Evolutionary conservation across 2,329 filamentous ascomycete species (phyloP).

Genomic region (Ophiostoma sp.): DNA sequence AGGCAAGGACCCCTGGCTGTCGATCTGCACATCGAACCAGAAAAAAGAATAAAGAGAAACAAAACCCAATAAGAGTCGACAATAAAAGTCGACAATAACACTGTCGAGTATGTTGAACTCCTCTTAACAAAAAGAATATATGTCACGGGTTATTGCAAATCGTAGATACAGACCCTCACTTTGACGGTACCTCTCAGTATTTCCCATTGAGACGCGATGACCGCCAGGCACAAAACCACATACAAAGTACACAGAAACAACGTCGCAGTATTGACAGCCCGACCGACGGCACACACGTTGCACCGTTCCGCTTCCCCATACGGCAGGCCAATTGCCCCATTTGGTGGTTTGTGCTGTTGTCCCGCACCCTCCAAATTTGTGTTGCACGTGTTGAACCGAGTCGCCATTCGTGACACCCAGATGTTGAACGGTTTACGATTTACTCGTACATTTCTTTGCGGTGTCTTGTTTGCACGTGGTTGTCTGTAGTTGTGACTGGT

Average conservation of each 20-base stretch:
- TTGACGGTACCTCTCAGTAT: background rate
- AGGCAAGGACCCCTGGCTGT: slow-evolving; percentile 2
- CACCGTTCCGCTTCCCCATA: slow-evolving; percentile 7
- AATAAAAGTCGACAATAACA: background rate
- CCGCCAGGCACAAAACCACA: background rate
- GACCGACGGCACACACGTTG: slow-evolving; percentile 1
- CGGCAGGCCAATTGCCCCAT: background rate
- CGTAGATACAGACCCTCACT: too few relatives aligned
- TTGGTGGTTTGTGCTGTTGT: background rate
- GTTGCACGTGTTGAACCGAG: background rate
- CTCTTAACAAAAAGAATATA: background rate
- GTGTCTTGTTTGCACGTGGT: background rate
- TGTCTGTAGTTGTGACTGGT: background rate
- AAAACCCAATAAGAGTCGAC: background rate
- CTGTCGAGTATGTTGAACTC: background rate
- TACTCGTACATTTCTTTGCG: too few relatives aligned
- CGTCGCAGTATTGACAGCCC: background rate
- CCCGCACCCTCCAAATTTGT: background rate
- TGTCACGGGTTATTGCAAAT: background rate
- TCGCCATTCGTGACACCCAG: background rate
- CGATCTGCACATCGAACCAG: background rate
- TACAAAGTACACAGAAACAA: background rate
- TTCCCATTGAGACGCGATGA: background rate
- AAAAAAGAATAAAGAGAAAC: background rate
- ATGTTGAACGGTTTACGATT: background rate